phyloP scores from a whole-genome alignment of 768 basidiomycete genomes.

The Tulasnella sp. region DNA sequence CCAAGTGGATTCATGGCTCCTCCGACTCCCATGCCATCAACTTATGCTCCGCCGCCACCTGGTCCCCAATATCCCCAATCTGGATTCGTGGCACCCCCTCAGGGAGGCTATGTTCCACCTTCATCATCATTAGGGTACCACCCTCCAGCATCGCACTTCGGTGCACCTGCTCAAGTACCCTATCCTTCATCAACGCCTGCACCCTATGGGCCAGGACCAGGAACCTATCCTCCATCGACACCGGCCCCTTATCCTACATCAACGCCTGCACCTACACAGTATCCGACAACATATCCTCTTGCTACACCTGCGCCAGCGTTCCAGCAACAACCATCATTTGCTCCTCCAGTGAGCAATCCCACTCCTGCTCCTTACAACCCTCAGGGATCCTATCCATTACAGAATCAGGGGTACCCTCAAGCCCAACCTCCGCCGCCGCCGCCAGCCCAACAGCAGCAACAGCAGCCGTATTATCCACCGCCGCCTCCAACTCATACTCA shows the following conservation, averaged over 20 bases:
- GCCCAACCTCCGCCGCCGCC: constrained; percentile 2
- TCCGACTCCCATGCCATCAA: background rate
- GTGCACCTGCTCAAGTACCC: background rate
- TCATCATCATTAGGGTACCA: constrained; percentile 7
- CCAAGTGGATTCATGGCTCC: constrained; percentile 12
- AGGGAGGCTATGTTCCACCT: constrained; percentile 11
- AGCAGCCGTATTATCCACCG: constrained; percentile 6
- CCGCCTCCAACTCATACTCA: constrained; percentile 8
- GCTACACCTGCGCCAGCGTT: constrained; percentile 2
- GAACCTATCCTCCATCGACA: constrained; percentile 1
- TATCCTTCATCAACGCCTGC: constrained; percentile 2
- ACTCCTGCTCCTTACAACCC: background rate
- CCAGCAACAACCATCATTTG: background rate
- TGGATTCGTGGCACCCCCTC: background rate
- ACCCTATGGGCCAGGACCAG: background rate
- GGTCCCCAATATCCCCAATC: constrained; percentile 12
- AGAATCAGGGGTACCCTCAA: background rate
- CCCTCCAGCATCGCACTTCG: background rate
- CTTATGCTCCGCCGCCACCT: constrained; percentile 1
- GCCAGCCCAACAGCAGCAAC: background rate
- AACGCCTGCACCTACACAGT: constrained; percentile 12
- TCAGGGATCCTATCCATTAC: constrained; percentile 8
- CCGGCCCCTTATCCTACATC: constrained; percentile 3
- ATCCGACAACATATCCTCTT: background rate
- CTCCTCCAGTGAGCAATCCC: background rate